These are phyloP conservation scores for Coemansia sp. DNA, from an alignment of 192 early-diverging fungal genomes.

Conservation along the genomic window DNA sequence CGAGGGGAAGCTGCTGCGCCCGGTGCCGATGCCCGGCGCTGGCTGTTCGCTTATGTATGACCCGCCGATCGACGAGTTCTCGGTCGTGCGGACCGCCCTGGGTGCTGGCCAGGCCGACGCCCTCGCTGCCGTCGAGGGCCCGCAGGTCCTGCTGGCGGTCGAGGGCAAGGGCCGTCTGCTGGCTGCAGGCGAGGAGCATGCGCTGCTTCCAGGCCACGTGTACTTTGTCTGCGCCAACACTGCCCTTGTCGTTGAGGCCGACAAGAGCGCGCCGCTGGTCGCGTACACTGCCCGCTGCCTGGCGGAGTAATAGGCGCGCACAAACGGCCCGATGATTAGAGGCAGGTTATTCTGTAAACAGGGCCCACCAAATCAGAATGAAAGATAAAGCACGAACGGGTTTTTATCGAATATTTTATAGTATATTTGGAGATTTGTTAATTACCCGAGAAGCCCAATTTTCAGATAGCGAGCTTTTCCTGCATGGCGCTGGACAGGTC, in stretches of 20 bases:
- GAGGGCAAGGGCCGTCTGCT: conserved; percentile 64
- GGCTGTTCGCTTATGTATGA: conserved; percentile 77
- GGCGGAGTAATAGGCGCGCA: not conserved
- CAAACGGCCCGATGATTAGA: no score
- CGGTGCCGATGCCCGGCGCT: conserved; percentile 56
- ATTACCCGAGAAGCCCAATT: not conserved
- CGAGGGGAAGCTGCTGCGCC: conserved; percentile 77
- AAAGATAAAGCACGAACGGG: not conserved
- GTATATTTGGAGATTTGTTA: not conserved
- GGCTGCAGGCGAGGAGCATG: conserved; percentile 26
- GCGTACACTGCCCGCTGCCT: conserved; percentile 15
- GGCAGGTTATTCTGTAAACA: no score
- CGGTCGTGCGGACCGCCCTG: conserved; percentile 72
- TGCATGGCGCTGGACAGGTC: conserved; percentile 33
- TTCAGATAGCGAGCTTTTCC: conserved; percentile 32
- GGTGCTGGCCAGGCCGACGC: conserved; percentile 52
- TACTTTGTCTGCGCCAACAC: conserved; percentile 76
- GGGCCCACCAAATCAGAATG: no score
- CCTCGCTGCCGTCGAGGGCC: conserved; percentile 70
- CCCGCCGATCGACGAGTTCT: conserved; percentile 97
- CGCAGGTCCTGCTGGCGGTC: conserved; percentile 85
- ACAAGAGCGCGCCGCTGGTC: conserved; percentile 20
- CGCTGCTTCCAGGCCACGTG: conserved; percentile 68
- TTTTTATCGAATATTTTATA: not conserved
- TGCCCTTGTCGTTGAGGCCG: conserved; percentile 15